These are phyloP conservation scores for Bryoglossum gracile DNA, from an alignment of 495 filamentous ascomycete genomes.

Conservation along the genomic window DNA sequence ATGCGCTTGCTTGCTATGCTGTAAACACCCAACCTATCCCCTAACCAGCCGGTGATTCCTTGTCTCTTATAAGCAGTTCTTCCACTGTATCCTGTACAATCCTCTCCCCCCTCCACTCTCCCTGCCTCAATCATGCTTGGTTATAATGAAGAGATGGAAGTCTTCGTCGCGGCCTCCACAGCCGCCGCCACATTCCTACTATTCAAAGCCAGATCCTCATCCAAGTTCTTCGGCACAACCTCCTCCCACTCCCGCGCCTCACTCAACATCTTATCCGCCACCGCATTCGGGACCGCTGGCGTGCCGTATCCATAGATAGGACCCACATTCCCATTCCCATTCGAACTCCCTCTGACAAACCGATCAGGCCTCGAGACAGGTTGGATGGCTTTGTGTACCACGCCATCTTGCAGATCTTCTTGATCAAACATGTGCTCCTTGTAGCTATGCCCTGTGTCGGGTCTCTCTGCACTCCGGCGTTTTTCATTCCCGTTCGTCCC, in stretches of 20 bases:
- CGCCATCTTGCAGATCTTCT: conserved; percentile 35
- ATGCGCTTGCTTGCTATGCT: conserved; percentile 2
- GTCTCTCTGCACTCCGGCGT: conserved; percentile 11
- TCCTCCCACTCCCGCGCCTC: conserved; percentile 38
- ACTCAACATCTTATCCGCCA: not conserved
- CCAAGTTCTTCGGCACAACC: conserved; percentile 19
- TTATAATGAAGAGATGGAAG: conserved; percentile 9
- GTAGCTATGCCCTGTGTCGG: conserved; percentile 33
- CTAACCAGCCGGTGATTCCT: not conserved
- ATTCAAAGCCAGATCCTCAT: conserved; percentile 8
- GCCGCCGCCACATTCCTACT: conserved; percentile 16
- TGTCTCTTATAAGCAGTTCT: not conserved
- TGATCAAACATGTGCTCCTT: too few species aligned
- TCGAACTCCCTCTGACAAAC: conserved; percentile 18
- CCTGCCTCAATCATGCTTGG: too few species aligned
- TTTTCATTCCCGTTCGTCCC: conserved; percentile 19
- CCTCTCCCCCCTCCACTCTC: not conserved
- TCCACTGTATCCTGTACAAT: not conserved
- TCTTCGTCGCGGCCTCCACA: conserved; percentile 17
- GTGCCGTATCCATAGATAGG: not conserved
- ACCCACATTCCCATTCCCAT: not conserved
- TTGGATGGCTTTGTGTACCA: not conserved
- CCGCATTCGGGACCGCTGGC: conserved; percentile 1
- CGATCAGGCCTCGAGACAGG: conserved; percentile 5
- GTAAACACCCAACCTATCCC: not conserved